These are phyloP conservation scores for Cokeromyces recurvatus DNA, from an alignment of 371 early-diverging fungal species.

Conservation along the genomic window DNA sequence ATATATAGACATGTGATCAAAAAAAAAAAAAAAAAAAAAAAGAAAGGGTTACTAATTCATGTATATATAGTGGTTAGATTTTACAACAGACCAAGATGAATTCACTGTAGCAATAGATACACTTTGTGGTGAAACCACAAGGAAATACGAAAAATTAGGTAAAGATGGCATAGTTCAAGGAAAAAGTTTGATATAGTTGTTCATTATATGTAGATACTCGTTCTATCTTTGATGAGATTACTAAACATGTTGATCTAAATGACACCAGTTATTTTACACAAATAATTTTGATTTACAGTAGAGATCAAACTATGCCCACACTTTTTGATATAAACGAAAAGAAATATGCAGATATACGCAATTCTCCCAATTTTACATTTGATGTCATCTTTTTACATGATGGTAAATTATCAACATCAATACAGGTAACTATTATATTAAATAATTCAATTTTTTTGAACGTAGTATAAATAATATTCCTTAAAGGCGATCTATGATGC, in stretches of 20 bases:
- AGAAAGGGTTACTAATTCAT: no score
- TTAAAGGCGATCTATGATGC: not conserved
- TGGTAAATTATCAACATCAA: not conserved
- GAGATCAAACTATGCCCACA: slow-evolving; percentile 1
- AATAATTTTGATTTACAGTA: slow-evolving; percentile 4
- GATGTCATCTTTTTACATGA: slow-evolving; percentile 9
- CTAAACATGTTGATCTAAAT: not conserved
- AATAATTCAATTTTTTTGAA: no score
- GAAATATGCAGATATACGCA: not conserved
- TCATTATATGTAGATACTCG: not conserved
- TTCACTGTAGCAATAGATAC: no score
- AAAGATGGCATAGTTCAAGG: not conserved
- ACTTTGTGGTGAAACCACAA: no score
- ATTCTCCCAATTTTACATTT: slow-evolving; percentile 1
- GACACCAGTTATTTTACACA: slow-evolving; percentile 1
- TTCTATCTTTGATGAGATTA: not conserved
- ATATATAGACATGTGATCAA: no score
- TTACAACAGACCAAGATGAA: not conserved
- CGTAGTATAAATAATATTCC: no score
- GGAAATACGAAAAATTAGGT: not conserved
- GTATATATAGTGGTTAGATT: slow-evolving; percentile 2
- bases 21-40: no score
- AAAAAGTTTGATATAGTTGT: not conserved
- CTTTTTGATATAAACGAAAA: not conserved
- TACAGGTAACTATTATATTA: no score